Percentiles rank a stretch among this genome's conserved stretches.
Evolutionary conservation across 257 asterid species (phyloP).

Genomic region (Avicennia marina): DNA sequence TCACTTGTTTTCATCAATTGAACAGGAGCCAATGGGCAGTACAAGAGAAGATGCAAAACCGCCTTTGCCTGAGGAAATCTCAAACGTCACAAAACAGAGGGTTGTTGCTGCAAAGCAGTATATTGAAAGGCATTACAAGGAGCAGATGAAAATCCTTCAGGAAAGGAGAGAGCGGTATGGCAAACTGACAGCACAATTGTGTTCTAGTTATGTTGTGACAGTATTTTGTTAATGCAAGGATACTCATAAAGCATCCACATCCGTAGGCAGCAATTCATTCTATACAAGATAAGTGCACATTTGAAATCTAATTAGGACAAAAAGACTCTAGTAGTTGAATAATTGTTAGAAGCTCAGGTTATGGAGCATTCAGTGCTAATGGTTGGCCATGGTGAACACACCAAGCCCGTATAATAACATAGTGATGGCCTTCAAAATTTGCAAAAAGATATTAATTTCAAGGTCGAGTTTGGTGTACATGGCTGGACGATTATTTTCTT

Average conservation of each 20-base stretch:
- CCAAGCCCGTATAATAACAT: background rate
- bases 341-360: background rate
- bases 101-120: constrained; percentile 79
- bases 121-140: constrained; percentile 75
- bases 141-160: constrained; percentile 61
- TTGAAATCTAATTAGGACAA: background rate
- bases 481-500: background rate
- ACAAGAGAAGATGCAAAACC: constrained; percentile 44
- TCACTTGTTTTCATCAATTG: constrained; percentile 36
- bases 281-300: too few relatives aligned
- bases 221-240: background rate
- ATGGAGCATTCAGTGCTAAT: background rate
- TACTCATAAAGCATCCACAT: constrained; percentile 3
- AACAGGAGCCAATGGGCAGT: constrained; percentile 43
- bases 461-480: background rate
- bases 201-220: background rate
- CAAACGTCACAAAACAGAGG: constrained; percentile 58
- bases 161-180: constrained; percentile 72
- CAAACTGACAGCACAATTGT: constrained; percentile 4
- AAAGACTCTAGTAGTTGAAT: background rate
- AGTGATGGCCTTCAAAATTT: background rate
- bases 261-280: too few relatives aligned
- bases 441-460: background rate
- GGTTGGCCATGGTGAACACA: background rate
- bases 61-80: constrained; percentile 57